Evolutionary conservation across 352 stramenopile genomes (phyloP).

Genomic region (Globisporangium orthogonon): DNA sequence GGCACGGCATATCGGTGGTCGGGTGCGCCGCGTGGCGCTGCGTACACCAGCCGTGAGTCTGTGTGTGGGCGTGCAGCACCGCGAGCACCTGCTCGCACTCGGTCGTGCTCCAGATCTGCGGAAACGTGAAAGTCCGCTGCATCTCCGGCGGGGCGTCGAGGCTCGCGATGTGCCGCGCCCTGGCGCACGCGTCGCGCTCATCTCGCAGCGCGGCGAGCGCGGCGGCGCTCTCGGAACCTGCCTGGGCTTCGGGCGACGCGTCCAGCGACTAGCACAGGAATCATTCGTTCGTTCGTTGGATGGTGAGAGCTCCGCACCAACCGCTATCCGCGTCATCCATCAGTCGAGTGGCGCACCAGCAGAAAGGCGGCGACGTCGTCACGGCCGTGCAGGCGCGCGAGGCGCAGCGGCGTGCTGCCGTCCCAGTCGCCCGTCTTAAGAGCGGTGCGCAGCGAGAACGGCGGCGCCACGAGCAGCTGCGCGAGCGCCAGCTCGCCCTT

Average conservation of each 20-base stretch:
- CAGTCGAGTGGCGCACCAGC: slow-evolving; percentile 11
- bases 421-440: slow-evolving; percentile 46
- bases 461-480: slow-evolving; percentile 30
- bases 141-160: slow-evolving; percentile 40
- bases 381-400: slow-evolving; percentile 43
- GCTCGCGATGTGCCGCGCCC: slow-evolving; percentile 38
- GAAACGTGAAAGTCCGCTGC: slow-evolving; percentile 36
- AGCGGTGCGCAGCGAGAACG: slow-evolving; percentile 21
- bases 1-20: slow-evolving; percentile 79
- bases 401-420: slow-evolving; percentile 34
- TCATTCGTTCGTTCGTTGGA: too few species aligned
- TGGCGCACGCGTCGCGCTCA: slow-evolving; percentile 36
- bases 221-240: neutral
- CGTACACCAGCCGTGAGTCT: slow-evolving; percentile 56
- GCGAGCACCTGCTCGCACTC: slow-evolving; percentile 41
- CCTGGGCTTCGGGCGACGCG: neutral
- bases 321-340: too few species aligned
- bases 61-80: slow-evolving; percentile 32
- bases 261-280: neutral
- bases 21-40: slow-evolving; percentile 76
- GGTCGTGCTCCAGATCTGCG: slow-evolving; percentile 34
- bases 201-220: slow-evolving; percentile 17
- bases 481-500: slow-evolving; percentile 52
- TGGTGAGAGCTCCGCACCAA: too few species aligned
- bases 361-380: slow-evolving; percentile 31